Evolutionary conservation across 2,329 filamentous ascomycete genomes (phyloP), one percentile per base, ranked within the genome.

Genomic region (Sarocladiaceae sp.): DNA sequence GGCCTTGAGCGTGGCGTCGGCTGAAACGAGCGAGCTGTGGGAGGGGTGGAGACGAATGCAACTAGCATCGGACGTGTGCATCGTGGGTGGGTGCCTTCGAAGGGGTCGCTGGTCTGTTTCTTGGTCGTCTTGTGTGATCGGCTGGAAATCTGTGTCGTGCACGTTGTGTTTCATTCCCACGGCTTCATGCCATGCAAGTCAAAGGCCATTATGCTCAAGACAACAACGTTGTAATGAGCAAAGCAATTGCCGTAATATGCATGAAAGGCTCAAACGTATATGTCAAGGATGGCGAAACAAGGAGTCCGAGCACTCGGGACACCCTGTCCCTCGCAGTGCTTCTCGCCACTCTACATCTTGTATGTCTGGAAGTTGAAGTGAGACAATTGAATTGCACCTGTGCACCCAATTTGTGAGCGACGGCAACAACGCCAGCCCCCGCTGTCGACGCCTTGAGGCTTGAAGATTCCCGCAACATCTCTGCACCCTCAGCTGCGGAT

Each of bases 41-140:
- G 37, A 41, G 21, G 37, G 19, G 37, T 41, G 37, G 37, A 29
- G 37, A 18, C 23, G 3, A 16, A 29, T 19, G 37, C 24, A 29
- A 41, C 23, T 29, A 10, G 37, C 37, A 41, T 41, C 37, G 23
- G 37, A 41, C 37, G 26, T 41, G 37, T 41, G 37, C 37, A 41
- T 41, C n/a, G 6, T 20, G 19, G 21, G 33, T n/a, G n/a, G n/a
- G n/a, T n/a, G n/a, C n/a, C n/a, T n/a, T n/a, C n/a, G n/a, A n/a
- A n/a, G n/a, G n/a, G n/a, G n/a, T n/a, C n/a, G n/a, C 4, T 21
- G 34, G 12, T 35, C 5, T 35, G 15, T 6, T 4, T 10, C 11
- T 35, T 35, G 33, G 15, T 18, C 15, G n/a, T 35, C 12, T 35
- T 6, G 15, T 11, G 19, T 29, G 26, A 7, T 5, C 33, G 10